These are phyloP conservation scores for Backusella westeae DNA, from an alignment of 192 early-diverging fungal species.

Conservation along the genomic window DNA sequence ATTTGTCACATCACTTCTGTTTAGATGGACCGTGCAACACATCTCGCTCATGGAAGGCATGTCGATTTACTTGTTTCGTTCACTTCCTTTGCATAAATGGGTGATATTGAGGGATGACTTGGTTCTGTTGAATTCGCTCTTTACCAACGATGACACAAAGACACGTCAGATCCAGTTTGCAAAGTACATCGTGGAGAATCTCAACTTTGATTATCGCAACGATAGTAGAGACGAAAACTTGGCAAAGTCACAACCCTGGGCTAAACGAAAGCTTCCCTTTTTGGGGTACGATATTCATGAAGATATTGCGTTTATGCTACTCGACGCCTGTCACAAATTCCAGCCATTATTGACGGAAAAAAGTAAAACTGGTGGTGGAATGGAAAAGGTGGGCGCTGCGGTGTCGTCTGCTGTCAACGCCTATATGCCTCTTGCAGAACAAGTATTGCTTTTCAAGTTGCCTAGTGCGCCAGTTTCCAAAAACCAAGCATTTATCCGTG, in stretches of 20 bases:
- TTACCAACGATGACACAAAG: neutral
- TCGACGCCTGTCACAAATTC: constrained; percentile 29
- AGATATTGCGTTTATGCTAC: constrained; percentile 35
- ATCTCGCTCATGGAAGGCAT: constrained; percentile 39
- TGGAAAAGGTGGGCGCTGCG: neutral
- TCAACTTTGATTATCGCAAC: constrained; percentile 22
- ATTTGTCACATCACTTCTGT: constrained; percentile 30
- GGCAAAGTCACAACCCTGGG: constrained; percentile 22
- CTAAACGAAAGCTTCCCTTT: constrained; percentile 14
- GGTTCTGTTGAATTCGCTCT: constrained; percentile 24
- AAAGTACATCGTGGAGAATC: constrained; percentile 26
- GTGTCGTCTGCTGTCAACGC: constrained; percentile 1
- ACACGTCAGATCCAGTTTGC: constrained; percentile 19
- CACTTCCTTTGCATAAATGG: constrained; percentile 43
- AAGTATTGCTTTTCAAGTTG: neutral
- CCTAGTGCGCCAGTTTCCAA: neutral
- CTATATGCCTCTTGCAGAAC: constrained; percentile 8
- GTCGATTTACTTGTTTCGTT: constrained; percentile 47
- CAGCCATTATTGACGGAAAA: constrained; percentile 17
- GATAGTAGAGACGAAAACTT: constrained; percentile 3
- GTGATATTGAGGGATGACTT: constrained; percentile 35
- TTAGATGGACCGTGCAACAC: constrained; percentile 39
- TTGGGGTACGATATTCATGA: constrained; percentile 25
- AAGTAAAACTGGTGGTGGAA: neutral
- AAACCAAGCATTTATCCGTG: neutral